A percentile compares a stretch with the other conserved stretches of the same genome.
phyloP scores from a whole-genome alignment of 2,329 filamentous ascomycete genomes.

The Pyricularia sp. region DNA sequence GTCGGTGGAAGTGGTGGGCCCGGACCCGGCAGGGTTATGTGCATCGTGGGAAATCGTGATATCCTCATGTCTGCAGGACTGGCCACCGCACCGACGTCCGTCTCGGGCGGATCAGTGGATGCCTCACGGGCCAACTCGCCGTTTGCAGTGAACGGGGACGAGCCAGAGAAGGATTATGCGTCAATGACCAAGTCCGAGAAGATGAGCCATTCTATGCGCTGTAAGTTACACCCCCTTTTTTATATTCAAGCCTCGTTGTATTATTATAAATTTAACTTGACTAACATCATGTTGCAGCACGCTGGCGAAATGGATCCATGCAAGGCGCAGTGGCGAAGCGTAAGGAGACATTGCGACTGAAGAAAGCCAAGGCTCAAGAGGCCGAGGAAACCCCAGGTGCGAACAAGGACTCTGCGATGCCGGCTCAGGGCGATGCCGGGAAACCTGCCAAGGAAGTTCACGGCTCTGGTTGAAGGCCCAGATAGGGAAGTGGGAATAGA shows the following conservation, averaged over 20 bases:
- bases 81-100: background rate
- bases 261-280: background rate
- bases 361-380: constrained; percentile 26
- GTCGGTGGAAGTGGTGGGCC: background rate
- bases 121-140: constrained; percentile 3
- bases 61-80: background rate
- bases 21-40: background rate
- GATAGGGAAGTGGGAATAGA: background rate
- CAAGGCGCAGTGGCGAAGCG: constrained; percentile 45
- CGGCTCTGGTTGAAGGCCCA: background rate
- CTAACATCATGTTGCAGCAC: constrained; percentile 22
- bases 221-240: constrained; percentile 23
- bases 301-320: constrained; percentile 50
- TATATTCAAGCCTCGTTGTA: background rate
- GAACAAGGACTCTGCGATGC: background rate
- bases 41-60: background rate
- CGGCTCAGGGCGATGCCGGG: background rate
- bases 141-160: constrained; percentile 19
- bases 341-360: constrained; percentile 45
- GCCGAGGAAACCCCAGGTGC: constrained; percentile 7
- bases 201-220: constrained; percentile 54
- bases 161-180: constrained; percentile 40
- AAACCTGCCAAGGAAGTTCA: background rate
- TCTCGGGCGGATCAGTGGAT: constrained; percentile 1
- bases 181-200: constrained; percentile 53